Percentiles rank a stretch among this genome's conserved stretches.
Conservation (phyloP, 1,284 basidiomycete genomes). For the Marasmius fiardii region DNA sequence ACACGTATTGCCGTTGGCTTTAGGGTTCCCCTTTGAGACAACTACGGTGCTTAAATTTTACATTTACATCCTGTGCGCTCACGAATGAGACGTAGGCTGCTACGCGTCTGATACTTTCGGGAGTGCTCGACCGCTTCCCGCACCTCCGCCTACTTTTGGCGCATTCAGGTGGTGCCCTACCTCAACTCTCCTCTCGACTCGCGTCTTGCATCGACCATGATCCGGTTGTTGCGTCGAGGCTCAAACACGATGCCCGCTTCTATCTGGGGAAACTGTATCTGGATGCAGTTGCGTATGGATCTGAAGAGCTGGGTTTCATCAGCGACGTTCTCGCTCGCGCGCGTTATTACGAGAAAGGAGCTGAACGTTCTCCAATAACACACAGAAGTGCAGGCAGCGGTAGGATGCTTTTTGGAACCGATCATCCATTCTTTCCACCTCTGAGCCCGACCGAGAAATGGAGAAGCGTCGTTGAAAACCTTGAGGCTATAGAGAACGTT, state of each 20-base stretch:
- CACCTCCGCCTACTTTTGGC: conserved; percentile 73
- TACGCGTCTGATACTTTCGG: conserved; percentile 77
- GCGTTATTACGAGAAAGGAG: conserved; percentile 41
- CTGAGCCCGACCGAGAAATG: conserved; percentile 66
- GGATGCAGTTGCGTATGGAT: conserved; percentile 82
- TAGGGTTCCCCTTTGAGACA: conserved; percentile 89
- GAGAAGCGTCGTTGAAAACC: conserved; percentile 80
- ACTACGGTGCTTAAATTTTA: conserved; percentile 56
- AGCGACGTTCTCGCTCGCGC: conserved; percentile 67
- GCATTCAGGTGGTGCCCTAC: conserved; percentile 81
- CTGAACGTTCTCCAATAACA: conserved; percentile 23
- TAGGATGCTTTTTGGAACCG: conserved; percentile 80
- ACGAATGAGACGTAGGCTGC: conserved; percentile 49
- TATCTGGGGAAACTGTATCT: conserved; percentile 78
- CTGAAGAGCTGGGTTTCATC: conserved; percentile 79
- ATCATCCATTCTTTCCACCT: conserved; percentile 89
- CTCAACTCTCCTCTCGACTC: conserved; percentile 77
- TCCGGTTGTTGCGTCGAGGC: conserved; percentile 67
- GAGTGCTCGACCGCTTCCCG: conserved; percentile 77
- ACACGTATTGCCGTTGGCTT: conserved; percentile 79
- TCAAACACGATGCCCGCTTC: conserved; percentile 80
- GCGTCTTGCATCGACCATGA: conserved; percentile 84
- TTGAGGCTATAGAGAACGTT: conserved; percentile 71
- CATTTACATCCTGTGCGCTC: conserved; percentile 1
- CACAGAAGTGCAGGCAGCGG: conserved; percentile 44